These are phyloP conservation scores for Lepraria neglecta DNA, from an alignment of 495 filamentous ascomycete species.

Conservation along the genomic window DNA sequence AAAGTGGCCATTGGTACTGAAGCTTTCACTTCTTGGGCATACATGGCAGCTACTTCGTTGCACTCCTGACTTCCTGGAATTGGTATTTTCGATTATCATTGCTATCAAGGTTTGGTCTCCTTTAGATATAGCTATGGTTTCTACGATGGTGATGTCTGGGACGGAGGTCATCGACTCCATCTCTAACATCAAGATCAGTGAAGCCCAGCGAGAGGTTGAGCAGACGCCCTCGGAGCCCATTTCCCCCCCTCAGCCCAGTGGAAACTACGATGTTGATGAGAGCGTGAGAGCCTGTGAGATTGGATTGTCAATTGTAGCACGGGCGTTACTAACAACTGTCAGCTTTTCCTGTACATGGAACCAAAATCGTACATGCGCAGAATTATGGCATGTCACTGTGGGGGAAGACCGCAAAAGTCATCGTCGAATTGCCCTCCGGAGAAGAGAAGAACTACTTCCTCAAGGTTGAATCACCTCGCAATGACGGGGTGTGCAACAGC, in stretches of 20 bases:
- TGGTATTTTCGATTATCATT: too few relatives aligned
- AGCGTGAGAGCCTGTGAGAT: conserved; percentile 13
- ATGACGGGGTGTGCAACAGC: neutral
- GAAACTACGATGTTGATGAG: conserved; percentile 12
- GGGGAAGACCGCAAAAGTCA: conserved; percentile 34
- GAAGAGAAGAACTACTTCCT: conserved; percentile 34
- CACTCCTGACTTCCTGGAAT: too few relatives aligned
- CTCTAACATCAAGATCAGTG: neutral
- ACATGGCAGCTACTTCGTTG: too few relatives aligned
- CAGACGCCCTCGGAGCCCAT: conserved; percentile 8
- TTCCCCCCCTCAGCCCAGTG: neutral
- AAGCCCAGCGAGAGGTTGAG: neutral
- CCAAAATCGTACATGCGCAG: conserved; percentile 10
- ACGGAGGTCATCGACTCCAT: neutral
- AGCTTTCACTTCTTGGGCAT: too few relatives aligned
- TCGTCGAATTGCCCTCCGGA: conserved; percentile 28
- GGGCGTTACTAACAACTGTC: neutral
- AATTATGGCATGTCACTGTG: conserved; percentile 26
- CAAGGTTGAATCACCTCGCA: conserved; percentile 25
- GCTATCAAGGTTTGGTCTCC: too few relatives aligned
- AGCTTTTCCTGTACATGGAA: conserved; percentile 16
- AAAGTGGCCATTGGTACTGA: too few relatives aligned
- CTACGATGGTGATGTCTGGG: neutral
- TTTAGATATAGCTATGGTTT: neutral
- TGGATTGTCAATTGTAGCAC: neutral